Evolutionary conservation across 805 yeast species (phyloP), one percentile per base, ranked within the genome.

Genomic region (Blastobotrys peoriensis): DNA sequence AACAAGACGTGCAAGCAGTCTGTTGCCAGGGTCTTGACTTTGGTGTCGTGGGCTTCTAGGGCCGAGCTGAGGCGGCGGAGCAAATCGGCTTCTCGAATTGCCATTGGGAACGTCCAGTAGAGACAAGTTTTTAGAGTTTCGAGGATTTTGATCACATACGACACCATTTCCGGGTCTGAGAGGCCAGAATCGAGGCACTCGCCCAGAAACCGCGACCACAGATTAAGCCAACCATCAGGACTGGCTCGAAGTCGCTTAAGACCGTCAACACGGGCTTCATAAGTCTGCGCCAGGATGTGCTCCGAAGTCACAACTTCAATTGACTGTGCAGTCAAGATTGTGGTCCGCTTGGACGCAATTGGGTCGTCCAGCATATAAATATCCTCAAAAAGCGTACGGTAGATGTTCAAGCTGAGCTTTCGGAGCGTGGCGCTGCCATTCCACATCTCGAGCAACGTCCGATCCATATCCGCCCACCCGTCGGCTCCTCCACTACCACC

Each of bases 331-430:
- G 83, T 82, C 33, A 91, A 72, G 1, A 84, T 74, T n/a, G 78
- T 73, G 45, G 83, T 77, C 57, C 98, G 73, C 53, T 79, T 83
- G 27, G 89, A 72, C 1, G 96, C 96, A 17, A 87, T 76, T 19
- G 96, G 83, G 60, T 93, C 99, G 53, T 93, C 98, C 39, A 93
- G 70, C 41, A 94, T 69, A 59, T 87, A 93, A 8, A 93, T 78
- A 60, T 93, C 99, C 65, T 93, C 99, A 59, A 91, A 93, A 15
- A 93, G 65, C 3, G 94, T 87, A 57, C 96, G 71, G 52, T 86
- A 76, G 4, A 93, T 83, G 38, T 84, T 78, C 19, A 91, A 67
- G 2, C 89, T 71, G 40, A 93, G 67, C 58, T 88, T 96, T 50
- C 95, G 71, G 3, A 89, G 73, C 19, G 77, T 74, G 15, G 71